phyloP scores from a whole-genome alignment of 176 grass and related monocot genomes.

The Aegilops sharonensis region DNA sequence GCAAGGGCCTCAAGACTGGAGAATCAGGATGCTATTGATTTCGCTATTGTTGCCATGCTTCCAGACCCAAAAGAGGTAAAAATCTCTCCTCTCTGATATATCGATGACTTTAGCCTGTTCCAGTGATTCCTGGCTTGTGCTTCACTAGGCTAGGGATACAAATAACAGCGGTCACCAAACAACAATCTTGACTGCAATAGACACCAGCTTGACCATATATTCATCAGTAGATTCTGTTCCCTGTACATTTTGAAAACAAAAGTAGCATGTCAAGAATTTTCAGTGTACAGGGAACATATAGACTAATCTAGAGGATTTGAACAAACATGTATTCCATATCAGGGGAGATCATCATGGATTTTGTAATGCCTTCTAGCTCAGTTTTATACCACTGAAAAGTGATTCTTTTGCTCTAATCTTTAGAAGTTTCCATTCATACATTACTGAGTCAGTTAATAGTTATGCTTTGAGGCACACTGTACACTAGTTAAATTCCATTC shows the following conservation, averaged over 20 bases:
- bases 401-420: neutral
- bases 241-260: neutral
- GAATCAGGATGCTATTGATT: conserved; percentile 88
- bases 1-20: conserved; percentile 74
- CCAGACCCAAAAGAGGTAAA: conserved; percentile 69
- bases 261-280: neutral
- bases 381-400: neutral
- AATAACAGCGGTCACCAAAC: neutral
- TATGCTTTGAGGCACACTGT: conserved; percentile 11
- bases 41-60: conserved; percentile 65
- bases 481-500: conserved; percentile 12
- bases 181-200: neutral
- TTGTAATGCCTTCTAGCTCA: neutral
- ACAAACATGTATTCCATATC: neutral
- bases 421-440: neutral
- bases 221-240: neutral
- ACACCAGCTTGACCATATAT: conserved; percentile 13
- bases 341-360: neutral
- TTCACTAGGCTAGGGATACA: conserved; percentile 3
- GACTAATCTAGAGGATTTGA: neutral
- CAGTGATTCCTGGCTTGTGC: conserved; percentile 2
- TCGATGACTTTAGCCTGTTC: conserved; percentile 5
- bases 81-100: neutral
- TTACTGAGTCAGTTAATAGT: neutral
- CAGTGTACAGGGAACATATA: neutral